A percentile compares a stretch with the other conserved stretches of the same genome.
Conservation (phyloP, 805 yeast genomes). For the Cyberlindnera euphorbiae region DNA sequence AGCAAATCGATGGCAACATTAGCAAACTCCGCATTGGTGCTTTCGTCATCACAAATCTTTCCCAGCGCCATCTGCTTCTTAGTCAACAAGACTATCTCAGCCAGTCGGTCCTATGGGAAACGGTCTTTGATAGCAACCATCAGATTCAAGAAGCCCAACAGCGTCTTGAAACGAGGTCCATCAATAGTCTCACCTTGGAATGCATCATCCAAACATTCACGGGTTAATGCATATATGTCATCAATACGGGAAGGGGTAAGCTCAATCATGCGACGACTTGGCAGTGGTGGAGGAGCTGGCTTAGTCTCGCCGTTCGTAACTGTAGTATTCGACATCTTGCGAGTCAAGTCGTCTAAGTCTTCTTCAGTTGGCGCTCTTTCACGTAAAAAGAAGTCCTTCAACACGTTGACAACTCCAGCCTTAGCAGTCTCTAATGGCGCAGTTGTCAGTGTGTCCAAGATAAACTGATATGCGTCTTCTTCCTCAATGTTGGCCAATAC, state of each 20-base stretch:
- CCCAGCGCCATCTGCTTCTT: conserved; percentile 17
- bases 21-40: conserved; percentile 12
- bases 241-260: conserved; percentile 38
- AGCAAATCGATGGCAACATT: conserved; percentile 11
- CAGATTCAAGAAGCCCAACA: conserved; percentile 56
- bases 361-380: conserved; percentile 11
- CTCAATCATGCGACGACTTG: conserved; percentile 40
- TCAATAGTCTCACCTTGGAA: conserved; percentile 17
- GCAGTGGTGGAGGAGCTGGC: conserved; percentile 30
- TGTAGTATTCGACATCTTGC: conserved; percentile 6
- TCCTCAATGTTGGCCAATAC: conserved; percentile 57
- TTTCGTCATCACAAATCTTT: conserved; percentile 10
- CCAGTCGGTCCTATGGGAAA: conserved; percentile 28
- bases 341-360: conserved; percentile 9
- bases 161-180: conserved; percentile 33
- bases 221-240: conserved; percentile 39
- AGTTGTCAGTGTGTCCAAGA: conserved; percentile 55
- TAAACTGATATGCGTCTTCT: conserved; percentile 49
- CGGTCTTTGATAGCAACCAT: conserved; percentile 32
- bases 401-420: conserved; percentile 56
- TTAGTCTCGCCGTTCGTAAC: conserved; percentile 2
- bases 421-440: conserved; percentile 64
- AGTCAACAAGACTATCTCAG: conserved; percentile 27
- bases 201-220: conserved; percentile 32
- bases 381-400: conserved; percentile 59